Evolutionary conservation across 257 asterid species (phyloP).

Genomic region (Gentiana straminea): DNA sequence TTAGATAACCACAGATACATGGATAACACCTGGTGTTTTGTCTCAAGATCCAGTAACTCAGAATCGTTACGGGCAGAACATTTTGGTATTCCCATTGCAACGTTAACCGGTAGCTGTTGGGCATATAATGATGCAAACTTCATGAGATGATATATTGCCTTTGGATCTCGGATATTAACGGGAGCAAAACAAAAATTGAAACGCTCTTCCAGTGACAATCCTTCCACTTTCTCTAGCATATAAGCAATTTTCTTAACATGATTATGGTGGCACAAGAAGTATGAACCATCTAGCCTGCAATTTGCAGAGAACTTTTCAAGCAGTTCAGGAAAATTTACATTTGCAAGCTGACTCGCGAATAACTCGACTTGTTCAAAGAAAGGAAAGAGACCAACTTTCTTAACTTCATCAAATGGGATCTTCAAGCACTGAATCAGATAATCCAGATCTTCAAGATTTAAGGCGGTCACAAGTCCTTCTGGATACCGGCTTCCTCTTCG

Average conservation of each 20-base stretch:
- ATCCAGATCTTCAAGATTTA: slow-evolving; percentile 65
- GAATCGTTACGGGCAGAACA: slow-evolving; percentile 69
- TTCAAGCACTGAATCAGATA: slow-evolving; percentile 75
- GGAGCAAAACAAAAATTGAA: slow-evolving; percentile 95
- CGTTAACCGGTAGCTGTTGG: slow-evolving; percentile 64
- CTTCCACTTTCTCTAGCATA: slow-evolving; percentile 67
- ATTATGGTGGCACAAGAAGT: slow-evolving; percentile 66
- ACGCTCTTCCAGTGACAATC: slow-evolving; percentile 77
- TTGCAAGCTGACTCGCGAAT: slow-evolving; percentile 67
- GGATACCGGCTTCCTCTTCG: slow-evolving; percentile 92
- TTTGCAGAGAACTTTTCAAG: slow-evolving; percentile 68
- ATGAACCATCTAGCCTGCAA: slow-evolving; percentile 65
- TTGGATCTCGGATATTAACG: slow-evolving; percentile 74
- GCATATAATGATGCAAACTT: slow-evolving; percentile 69
- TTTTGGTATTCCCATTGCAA: slow-evolving; percentile 86
- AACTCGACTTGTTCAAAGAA: slow-evolving; percentile 86
- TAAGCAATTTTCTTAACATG: slow-evolving; percentile 75
- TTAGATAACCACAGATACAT: slow-evolving; percentile 92
- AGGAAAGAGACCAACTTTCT: slow-evolving; percentile 89
- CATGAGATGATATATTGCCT: slow-evolving; percentile 81
- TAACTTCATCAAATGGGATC: slow-evolving; percentile 74
- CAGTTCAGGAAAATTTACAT: slow-evolving; percentile 40
- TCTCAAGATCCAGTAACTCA: slow-evolving; percentile 95
- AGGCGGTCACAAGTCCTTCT: slow-evolving; percentile 80
- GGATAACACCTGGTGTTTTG: slow-evolving; percentile 82